Evolutionary conservation across 2,329 filamentous ascomycete genomes (phyloP), one percentile per base, ranked within the genome.

Genomic region (Diaporthe sp.): DNA sequence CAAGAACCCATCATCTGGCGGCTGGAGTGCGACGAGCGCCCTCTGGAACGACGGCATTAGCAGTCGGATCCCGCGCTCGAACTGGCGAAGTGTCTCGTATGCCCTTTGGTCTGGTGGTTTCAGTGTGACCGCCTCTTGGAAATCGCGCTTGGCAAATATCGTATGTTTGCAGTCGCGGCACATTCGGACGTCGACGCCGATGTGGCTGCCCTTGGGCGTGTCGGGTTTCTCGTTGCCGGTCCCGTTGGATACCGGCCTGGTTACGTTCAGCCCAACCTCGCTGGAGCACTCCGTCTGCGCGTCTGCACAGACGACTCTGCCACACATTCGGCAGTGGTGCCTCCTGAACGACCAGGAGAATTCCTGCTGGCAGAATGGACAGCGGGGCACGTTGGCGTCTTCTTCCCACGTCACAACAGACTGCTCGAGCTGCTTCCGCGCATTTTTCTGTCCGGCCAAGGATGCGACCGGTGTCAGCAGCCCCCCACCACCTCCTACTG

Each of bases 341-440:
- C 97, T 88, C 79, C 97, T 91, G 80, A 98, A 97, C 1, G 95
- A 94, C 89, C 98, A 98, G 19, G 92, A 93, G 82, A 99, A 99
- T 73, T 98, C 95, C 79, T 99, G 97, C 80, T 97, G 94, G 79
- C 97, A 99, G 80, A 98, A 98, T 0, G 97, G 97, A 81, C 97
- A 99, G 77, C 92, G 92, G 2, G 88, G 76, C 8, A 99, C 95
- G 42, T 88, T 90, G 0, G 92, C 88, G 82, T 99, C 97, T 70
- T 98, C 96, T 82, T 99, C 94, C 97, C 97, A 99, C 0, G 93
- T 93, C 22, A 99, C 96, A 10, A 99, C 91, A 0, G 94, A 95
- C 81, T 99, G 97, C 81, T 99, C 97, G 6, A 98, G 85, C 19
- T 90, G 81, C 81, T 98, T 97, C 66, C 95, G 90, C 66, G 93